Percentiles rank a stretch among this genome's conserved stretches.
Evolutionary conservation across 257 asterid genomes (phyloP).

Genomic region (Nicotiana tomentosiformis): DNA sequence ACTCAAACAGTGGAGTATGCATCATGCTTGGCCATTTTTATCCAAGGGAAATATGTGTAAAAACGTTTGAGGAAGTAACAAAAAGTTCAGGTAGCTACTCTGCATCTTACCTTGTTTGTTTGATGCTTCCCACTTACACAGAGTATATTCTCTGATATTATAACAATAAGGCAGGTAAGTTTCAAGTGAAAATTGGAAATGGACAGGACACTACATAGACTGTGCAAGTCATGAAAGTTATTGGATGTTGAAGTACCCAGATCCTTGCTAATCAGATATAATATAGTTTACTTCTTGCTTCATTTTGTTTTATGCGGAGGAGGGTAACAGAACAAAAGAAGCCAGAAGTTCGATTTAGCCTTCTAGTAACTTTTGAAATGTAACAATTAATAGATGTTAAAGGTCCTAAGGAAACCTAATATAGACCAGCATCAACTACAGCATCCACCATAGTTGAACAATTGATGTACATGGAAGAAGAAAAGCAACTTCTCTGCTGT

Average conservation of each 20-base stretch:
- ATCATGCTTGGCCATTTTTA: background rate
- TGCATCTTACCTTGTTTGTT: background rate
- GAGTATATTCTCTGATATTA: background rate
- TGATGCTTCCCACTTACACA: background rate
- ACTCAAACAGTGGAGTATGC: background rate
- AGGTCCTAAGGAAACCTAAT: background rate
- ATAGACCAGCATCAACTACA: background rate
- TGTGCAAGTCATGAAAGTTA: background rate
- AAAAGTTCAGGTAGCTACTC: background rate
- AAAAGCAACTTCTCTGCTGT: background rate
- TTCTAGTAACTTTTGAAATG: background rate
- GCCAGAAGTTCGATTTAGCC: background rate
- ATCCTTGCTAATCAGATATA: background rate
- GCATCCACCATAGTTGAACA: background rate
- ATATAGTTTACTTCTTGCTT: background rate
- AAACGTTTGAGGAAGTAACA: background rate
- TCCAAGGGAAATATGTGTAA: background rate
- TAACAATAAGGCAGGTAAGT: background rate
- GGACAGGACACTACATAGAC: background rate
- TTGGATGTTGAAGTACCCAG: background rate
- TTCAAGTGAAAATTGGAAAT: background rate
- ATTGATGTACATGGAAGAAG: background rate
- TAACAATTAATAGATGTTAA: background rate
- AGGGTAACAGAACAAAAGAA: background rate
- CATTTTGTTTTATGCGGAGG: background rate